A percentile compares a stretch with the other conserved stretches of the same genome.
Conservation (phyloP, 1,284 basidiomycete species). For the Sporisorium exsertum region DNA sequence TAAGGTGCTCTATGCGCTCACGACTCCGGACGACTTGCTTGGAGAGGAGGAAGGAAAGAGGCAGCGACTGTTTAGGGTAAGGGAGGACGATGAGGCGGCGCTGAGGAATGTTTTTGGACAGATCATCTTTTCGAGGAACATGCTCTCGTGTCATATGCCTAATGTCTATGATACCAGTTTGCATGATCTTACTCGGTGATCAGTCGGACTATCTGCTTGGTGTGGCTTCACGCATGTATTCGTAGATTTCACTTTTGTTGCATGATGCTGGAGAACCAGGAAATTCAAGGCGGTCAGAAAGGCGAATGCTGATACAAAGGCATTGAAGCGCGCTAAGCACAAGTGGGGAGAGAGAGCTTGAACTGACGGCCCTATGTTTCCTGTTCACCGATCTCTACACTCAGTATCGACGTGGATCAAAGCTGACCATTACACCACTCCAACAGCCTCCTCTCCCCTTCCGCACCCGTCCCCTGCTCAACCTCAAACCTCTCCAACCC, state of each 20-base stretch:
- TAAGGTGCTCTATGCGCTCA: slow-evolving; percentile 80
- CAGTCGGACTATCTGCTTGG: neutral
- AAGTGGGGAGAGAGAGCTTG: neutral
- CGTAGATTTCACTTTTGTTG: neutral
- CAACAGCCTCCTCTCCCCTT: slow-evolving; percentile 22
- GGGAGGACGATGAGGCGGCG: slow-evolving; percentile 19
- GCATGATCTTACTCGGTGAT: slow-evolving; percentile 32
- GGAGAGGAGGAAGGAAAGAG: slow-evolving; percentile 1
- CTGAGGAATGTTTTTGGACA: slow-evolving; percentile 77
- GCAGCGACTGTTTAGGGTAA: slow-evolving; percentile 39
- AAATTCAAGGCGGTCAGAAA: too few species aligned
- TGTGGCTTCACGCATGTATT: neutral
- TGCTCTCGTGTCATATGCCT: slow-evolving; percentile 80
- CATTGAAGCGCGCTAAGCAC: neutral
- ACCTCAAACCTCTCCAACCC: slow-evolving; percentile 30
- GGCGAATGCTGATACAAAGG: too few species aligned
- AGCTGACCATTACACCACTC: slow-evolving; percentile 47
- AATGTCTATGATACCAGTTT: slow-evolving; percentile 70
- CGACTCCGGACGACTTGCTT: slow-evolving; percentile 74
- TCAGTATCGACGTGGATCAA: too few species aligned
- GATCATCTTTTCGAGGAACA: slow-evolving; percentile 82
- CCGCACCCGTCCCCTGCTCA: neutral
- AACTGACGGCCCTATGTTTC: too few species aligned
- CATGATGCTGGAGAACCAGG: too few species aligned
- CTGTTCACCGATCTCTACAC: too few species aligned